Percentiles rank a stretch among this genome's conserved stretches.
Evolutionary conservation across 441 rosid genomes (phyloP).

Genomic region (Pelargonium australe): DNA sequence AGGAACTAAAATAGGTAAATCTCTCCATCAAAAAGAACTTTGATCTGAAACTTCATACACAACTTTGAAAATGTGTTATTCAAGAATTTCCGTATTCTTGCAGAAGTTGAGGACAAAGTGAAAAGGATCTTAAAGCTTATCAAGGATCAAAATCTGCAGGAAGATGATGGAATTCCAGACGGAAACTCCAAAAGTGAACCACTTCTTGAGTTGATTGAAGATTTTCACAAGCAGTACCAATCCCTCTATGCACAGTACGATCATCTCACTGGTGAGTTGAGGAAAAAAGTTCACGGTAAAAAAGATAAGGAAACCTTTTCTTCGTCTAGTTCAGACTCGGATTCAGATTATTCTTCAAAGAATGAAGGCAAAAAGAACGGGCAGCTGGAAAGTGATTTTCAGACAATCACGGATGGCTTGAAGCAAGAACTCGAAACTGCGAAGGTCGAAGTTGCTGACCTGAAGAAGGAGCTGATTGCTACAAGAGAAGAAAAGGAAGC

Average conservation of each 20-base stretch:
- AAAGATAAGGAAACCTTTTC: conserved; percentile 31
- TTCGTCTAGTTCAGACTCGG: conserved; percentile 91
- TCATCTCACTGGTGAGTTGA: conserved; percentile 69
- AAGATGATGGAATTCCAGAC: conserved; percentile 29
- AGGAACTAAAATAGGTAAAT: conserved; percentile 69
- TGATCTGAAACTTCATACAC: not conserved
- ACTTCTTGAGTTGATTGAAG: conserved; percentile 58
- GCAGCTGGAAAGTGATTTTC: conserved; percentile 36
- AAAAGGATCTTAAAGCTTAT: conserved; percentile 61
- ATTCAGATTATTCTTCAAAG: conserved; percentile 55
- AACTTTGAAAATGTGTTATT: conserved; percentile 10
- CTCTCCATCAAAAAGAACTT: conserved; percentile 10
- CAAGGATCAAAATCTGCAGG: conserved; percentile 48
- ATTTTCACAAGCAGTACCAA: conserved; percentile 64
- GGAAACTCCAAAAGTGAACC: conserved; percentile 43
- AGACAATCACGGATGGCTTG: conserved; percentile 34
- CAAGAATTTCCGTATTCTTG: conserved; percentile 15
- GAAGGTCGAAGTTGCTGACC: conserved; percentile 50
- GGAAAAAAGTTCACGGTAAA: conserved; percentile 49
- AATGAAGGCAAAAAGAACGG: conserved; percentile 55
- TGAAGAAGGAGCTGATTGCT: conserved; percentile 44
- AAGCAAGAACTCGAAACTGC: conserved; percentile 58
- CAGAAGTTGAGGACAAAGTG: conserved; percentile 77
- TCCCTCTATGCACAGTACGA: conserved; percentile 61
- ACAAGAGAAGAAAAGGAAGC: conserved; percentile 53